Evolutionary conservation across 495 filamentous ascomycete genomes (phyloP).

Genomic region (Lineolata rhizophorae): DNA sequence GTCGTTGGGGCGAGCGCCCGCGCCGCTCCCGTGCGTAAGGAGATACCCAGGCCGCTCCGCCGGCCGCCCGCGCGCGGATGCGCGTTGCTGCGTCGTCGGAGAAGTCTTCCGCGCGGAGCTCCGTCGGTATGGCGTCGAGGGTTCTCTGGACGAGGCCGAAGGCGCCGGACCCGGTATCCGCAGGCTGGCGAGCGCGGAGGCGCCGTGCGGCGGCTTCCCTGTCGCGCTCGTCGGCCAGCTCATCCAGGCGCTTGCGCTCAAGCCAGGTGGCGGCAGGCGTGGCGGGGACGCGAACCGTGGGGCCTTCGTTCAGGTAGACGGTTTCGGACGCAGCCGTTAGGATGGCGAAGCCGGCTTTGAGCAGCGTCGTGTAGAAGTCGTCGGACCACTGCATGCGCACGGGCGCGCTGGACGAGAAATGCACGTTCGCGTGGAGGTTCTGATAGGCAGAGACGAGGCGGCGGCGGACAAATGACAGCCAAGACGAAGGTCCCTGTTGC

Average conservation of each 20-base stretch:
- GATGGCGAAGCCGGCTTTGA: conserved; percentile 65
- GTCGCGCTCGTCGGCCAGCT: conserved; percentile 22
- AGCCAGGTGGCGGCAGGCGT: conserved; percentile 87
- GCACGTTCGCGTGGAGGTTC: conserved; percentile 82
- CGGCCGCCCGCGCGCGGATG: too few species aligned
- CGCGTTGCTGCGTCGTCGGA: too few species aligned
- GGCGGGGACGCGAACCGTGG: conserved; percentile 45
- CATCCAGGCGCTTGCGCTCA: conserved; percentile 52
- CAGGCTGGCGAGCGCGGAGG: too few species aligned
- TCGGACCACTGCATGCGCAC: conserved; percentile 63
- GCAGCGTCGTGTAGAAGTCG: conserved; percentile 83
- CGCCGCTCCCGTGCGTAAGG: too few species aligned
- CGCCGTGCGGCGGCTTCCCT: too few species aligned
- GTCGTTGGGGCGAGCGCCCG: too few species aligned
- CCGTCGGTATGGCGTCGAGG: conserved; percentile 8
- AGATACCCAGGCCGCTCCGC: too few species aligned
- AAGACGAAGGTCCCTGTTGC: too few species aligned
- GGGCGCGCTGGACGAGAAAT: conserved; percentile 34
- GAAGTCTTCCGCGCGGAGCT: conserved; percentile 14
- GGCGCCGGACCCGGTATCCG: too few species aligned
- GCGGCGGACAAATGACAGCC: conserved; percentile 26
- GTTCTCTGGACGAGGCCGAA: conserved; percentile 7
- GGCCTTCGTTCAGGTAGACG: conserved; percentile 83
- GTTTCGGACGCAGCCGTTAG: conserved; percentile 87
- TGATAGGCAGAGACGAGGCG: conserved; percentile 45